Evolutionary conservation across 805 yeast species (phyloP).

Genomic region (Candida ipomoeae): DNA sequence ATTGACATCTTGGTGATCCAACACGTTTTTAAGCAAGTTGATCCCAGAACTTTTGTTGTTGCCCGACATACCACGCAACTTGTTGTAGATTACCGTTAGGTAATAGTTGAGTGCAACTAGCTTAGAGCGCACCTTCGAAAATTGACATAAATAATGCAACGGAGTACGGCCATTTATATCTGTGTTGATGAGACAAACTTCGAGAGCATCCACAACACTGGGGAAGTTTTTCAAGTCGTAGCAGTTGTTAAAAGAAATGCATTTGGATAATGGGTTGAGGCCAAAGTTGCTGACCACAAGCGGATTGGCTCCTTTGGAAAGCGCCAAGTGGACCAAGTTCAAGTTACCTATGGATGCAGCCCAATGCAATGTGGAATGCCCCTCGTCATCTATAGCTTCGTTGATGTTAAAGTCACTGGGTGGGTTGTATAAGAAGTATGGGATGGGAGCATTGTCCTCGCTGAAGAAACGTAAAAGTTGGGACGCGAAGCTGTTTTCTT

Average conservation of each 20-base stretch:
- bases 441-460: constrained; percentile 46
- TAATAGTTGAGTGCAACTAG: constrained; percentile 81
- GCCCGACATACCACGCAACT: constrained; percentile 49
- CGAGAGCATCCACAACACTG: constrained; percentile 67
- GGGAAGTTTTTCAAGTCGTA: constrained; percentile 78
- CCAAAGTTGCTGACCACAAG: constrained; percentile 56
- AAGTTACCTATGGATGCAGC: constrained; percentile 93
- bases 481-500: constrained; percentile 38
- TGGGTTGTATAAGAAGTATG: constrained; percentile 61
- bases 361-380: constrained; percentile 95
- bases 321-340: constrained; percentile 67
- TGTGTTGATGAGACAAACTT: constrained; percentile 70
- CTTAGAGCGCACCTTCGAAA: constrained; percentile 61
- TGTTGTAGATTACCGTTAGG: constrained; percentile 68
- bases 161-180: constrained; percentile 75
- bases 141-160: constrained; percentile 77
- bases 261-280: constrained; percentile 81
- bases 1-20: constrained; percentile 72
- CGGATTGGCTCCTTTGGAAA: constrained; percentile 70
- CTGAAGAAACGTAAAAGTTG: constrained; percentile 41
- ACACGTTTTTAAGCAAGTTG: constrained; percentile 56
- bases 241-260: constrained; percentile 84
- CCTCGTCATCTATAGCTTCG: constrained; percentile 87
- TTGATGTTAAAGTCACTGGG: constrained; percentile 63
- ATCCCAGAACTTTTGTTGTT: constrained; percentile 32